Percentiles rank a stretch among this genome's conserved stretches.
These are phyloP conservation scores for Hortaea werneckii DNA, from an alignment of 2,329 filamentous ascomycete species.

Conservation along the genomic window DNA sequence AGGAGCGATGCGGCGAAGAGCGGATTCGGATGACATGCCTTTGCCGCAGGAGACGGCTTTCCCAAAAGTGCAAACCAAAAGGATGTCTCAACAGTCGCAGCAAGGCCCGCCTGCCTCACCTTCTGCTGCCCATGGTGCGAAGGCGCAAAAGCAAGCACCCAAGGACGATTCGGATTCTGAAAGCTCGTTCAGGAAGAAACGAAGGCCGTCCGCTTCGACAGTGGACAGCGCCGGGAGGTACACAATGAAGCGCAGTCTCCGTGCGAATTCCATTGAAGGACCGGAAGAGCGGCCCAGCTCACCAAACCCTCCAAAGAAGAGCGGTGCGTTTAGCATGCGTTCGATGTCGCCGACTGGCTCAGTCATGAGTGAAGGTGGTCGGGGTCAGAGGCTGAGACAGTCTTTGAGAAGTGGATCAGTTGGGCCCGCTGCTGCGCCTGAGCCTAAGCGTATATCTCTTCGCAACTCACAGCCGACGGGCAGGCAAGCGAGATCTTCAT, in stretches of 20 bases:
- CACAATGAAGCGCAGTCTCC: conserved; percentile 66
- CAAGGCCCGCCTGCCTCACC: conserved; percentile 6
- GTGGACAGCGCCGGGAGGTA: conserved; percentile 38
- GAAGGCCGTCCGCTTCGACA: conserved; percentile 20
- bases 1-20: neutral
- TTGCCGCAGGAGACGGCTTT: conserved; percentile 2
- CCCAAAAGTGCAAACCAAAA: conserved; percentile 7
- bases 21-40: neutral
- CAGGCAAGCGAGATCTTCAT: neutral
- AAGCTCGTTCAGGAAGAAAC: conserved; percentile 66
- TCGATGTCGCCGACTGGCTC: conserved; percentile 59
- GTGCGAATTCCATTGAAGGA: conserved; percentile 35
- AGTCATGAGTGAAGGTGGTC: conserved; percentile 30
- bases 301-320: conserved; percentile 23
- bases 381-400: conserved; percentile 13
- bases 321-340: conserved; percentile 48
- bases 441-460: conserved; percentile 11
- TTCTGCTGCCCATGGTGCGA: conserved; percentile 9
- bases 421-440: conserved; percentile 7
- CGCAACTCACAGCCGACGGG: conserved; percentile 7
- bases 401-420: conserved; percentile 19
- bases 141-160: conserved; percentile 20
- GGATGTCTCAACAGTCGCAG: conserved; percentile 10
- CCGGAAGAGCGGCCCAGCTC: conserved; percentile 31
- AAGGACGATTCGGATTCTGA: conserved; percentile 36